Evolutionary conservation across 495 filamentous ascomycete species (phyloP).

Genomic region (Hypoxylon crocopeplum): DNA sequence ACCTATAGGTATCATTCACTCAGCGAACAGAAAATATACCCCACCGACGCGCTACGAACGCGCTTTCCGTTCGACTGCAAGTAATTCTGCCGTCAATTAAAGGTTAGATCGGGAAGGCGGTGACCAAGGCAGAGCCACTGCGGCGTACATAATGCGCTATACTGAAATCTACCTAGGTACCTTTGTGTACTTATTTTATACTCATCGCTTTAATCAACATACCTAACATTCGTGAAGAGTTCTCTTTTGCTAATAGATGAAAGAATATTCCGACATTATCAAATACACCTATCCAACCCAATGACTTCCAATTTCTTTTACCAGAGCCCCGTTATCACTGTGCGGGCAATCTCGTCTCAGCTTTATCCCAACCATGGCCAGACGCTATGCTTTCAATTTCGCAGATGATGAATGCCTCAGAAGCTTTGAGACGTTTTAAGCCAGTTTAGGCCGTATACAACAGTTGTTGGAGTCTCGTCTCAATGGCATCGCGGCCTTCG

Average conservation of each 20-base stretch:
- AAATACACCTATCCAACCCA: too few species aligned
- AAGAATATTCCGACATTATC: too few species aligned
- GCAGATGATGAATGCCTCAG: not conserved
- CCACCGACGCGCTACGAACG: constrained; percentile 32
- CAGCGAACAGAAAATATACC: not conserved
- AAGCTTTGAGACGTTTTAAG: not conserved
- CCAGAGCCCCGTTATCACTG: not conserved
- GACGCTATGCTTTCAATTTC: constrained; percentile 4
- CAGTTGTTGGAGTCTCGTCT: constrained; percentile 69
- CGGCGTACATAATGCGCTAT: too few species aligned
- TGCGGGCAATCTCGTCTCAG: not conserved
- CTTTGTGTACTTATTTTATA: too few species aligned
- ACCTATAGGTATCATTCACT: too few species aligned
- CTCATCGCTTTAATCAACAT: too few species aligned
- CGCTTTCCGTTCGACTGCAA: constrained; percentile 9
- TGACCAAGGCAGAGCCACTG: too few species aligned
- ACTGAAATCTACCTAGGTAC: too few species aligned
- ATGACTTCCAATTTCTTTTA: too few species aligned
- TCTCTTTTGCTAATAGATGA: too few species aligned
- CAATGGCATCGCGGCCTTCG: constrained; percentile 72
- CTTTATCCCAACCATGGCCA: not conserved
- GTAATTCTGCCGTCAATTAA: constrained; percentile 27
- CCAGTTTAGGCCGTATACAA: constrained; percentile 42
- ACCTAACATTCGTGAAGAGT: too few species aligned
- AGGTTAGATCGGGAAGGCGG: constrained; percentile 24